Percentiles rank a stretch among this genome's conserved stretches.
These are phyloP conservation scores for Panicum miliaceum DNA, from an alignment of 176 grass and related monocot genomes.

Conservation along the genomic window DNA sequence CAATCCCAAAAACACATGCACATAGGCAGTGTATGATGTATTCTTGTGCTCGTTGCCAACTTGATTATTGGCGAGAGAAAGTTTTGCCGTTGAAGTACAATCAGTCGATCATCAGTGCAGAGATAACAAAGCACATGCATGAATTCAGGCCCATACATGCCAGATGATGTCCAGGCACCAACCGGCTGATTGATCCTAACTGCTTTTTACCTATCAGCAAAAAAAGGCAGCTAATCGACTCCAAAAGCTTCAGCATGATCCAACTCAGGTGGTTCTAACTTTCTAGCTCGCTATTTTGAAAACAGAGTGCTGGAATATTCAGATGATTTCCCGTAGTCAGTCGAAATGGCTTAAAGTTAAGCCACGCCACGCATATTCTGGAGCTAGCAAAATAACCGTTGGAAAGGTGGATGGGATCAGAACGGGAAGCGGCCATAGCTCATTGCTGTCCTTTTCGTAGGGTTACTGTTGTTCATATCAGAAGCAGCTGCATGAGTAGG, in stretches of 20 bases:
- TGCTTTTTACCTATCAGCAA: not conserved
- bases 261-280: not conserved
- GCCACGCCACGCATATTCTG: no score
- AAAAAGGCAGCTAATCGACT: not conserved
- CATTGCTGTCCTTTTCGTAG: no score
- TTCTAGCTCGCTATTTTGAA: not conserved
- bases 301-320: no score
- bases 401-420: no score
- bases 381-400: no score
- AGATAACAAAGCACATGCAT: not conserved
- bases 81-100: not conserved
- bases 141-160: not conserved
- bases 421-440: no score
- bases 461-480: no score
- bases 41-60: not conserved
- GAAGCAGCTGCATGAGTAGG: no score
- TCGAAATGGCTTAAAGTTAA: no score
- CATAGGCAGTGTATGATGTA: not conserved
- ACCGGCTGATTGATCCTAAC: constrained; percentile 28
- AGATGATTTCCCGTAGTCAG: no score
- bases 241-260: not conserved
- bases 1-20: not conserved
- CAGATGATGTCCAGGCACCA: constrained; percentile 13
- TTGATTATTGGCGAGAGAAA: not conserved
- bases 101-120: not conserved